Evolutionary conservation across 495 filamentous ascomycete species (phyloP).

Genomic region (Talaromyces adpressus): DNA sequence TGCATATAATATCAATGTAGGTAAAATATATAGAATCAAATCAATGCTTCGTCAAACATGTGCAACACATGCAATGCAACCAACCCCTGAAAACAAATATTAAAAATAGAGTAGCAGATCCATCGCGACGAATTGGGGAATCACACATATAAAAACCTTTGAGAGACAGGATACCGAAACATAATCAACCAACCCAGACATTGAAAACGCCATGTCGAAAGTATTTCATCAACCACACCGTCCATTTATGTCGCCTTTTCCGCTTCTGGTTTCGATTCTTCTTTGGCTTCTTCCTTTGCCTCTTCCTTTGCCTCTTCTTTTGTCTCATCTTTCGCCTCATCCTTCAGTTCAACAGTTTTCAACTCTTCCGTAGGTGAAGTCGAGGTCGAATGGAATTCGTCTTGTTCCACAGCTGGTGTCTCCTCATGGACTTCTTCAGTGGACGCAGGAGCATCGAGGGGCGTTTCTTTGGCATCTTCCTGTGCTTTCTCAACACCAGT

Average conservation of each 20-base stretch:
- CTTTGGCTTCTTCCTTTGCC: background rate
- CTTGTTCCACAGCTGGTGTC: slow-evolving; percentile 2
- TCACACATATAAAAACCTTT: background rate
- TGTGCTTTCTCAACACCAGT: background rate
- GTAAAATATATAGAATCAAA: background rate
- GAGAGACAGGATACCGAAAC: background rate
- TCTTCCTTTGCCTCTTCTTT: background rate
- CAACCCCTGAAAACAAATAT: background rate
- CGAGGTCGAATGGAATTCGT: slow-evolving; percentile 10
- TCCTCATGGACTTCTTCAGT: background rate
- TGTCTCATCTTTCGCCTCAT: background rate
- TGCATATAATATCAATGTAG: background rate
- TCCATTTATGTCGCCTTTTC: background rate
- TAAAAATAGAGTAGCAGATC: background rate
- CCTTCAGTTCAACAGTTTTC: background rate
- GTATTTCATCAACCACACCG: background rate
- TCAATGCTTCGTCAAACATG: background rate
- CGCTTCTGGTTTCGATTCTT: background rate
- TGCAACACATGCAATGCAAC: background rate
- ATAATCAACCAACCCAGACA: background rate
- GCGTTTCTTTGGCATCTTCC: background rate
- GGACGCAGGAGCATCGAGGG: background rate
- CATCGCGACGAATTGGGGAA: background rate
- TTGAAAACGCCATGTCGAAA: background rate
- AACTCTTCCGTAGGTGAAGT: slow-evolving; percentile 4